Evolutionary conservation across 768 basidiomycete genomes (phyloP).

Genomic region (Leucosporidium yakuticum): DNA sequence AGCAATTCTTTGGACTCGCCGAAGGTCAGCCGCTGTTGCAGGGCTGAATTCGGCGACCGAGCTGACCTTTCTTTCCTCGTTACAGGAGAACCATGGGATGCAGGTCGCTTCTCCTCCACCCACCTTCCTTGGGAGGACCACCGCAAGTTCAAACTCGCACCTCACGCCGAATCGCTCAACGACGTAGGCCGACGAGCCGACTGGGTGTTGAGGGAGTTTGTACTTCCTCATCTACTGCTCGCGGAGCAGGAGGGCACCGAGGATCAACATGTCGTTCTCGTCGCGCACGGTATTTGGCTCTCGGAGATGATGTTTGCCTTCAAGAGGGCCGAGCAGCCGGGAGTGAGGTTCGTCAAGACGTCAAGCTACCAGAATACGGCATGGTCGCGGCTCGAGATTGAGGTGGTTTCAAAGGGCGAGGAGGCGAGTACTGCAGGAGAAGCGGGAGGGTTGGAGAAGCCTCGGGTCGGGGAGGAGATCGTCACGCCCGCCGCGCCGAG

Average conservation of each 20-base stretch:
- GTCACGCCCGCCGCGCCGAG: no score
- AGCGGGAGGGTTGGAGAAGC: no score
- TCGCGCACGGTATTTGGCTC: constrained; percentile 49
- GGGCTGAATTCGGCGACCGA: neutral
- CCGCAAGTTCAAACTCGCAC: constrained; percentile 43
- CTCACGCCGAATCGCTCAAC: constrained; percentile 44
- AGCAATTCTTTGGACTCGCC: constrained; percentile 48
- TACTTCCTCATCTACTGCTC: constrained; percentile 42
- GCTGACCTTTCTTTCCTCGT: neutral
- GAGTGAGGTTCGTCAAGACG: constrained; percentile 22
- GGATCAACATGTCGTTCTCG: constrained; percentile 38
- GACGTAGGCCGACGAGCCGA: constrained; percentile 45
- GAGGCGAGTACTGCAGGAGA: neutral
- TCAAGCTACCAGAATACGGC: constrained; percentile 35
- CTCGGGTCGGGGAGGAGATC: no score
- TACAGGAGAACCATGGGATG: constrained; percentile 25
- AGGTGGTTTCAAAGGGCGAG: constrained; percentile 30
- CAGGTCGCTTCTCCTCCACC: constrained; percentile 15
- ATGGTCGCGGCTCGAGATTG: constrained; percentile 33
- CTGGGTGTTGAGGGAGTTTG: constrained; percentile 43
- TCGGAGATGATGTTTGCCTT: constrained; percentile 45
- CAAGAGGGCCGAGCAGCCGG: constrained; percentile 18
- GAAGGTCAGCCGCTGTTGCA: constrained; percentile 33
- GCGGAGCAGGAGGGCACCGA: neutral
- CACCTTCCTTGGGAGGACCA: constrained; percentile 36